Conservation (phyloP, 495 filamentous ascomycete genomes). For the Apodospora peruviana region DNA sequence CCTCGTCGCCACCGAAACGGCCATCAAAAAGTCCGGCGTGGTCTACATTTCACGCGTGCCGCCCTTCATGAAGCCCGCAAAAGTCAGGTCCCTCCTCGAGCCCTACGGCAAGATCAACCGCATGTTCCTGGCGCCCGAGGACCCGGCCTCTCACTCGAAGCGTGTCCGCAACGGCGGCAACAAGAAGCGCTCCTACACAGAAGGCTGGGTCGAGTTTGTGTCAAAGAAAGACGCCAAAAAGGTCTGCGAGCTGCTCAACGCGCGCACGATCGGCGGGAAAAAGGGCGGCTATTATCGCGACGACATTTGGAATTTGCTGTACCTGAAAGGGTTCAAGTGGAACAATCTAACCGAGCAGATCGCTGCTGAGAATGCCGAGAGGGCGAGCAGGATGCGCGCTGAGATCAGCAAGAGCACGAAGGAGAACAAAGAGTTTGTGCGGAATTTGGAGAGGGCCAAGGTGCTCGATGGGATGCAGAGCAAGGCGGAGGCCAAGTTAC, state of each 20-base stretch:
- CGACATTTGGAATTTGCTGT: slow-evolving; percentile 77
- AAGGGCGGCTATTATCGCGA: slow-evolving; percentile 89
- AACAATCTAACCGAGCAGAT: slow-evolving; percentile 50
- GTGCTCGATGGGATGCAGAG: slow-evolving; percentile 64
- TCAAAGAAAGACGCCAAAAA: slow-evolving; percentile 62
- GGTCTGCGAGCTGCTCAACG: slow-evolving; percentile 80
- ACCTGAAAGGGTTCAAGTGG: slow-evolving; percentile 86
- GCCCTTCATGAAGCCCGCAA: slow-evolving; percentile 88
- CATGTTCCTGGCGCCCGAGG: slow-evolving; percentile 82
- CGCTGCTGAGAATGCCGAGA: slow-evolving; percentile 72
- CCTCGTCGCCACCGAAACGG: slow-evolving; percentile 50
- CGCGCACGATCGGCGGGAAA: slow-evolving; percentile 73
- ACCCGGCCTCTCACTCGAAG: slow-evolving; percentile 51
- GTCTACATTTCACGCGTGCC: slow-evolving; percentile 88
- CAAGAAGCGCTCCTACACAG: slow-evolving; percentile 79
- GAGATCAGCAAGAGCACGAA: slow-evolving; percentile 73
- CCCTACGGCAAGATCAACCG: slow-evolving; percentile 74
- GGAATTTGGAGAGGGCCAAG: slow-evolving; percentile 70
- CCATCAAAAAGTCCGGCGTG: slow-evolving; percentile 64
- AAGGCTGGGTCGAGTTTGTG: slow-evolving; percentile 92
- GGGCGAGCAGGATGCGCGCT: slow-evolving; percentile 70
- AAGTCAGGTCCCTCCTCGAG: slow-evolving; percentile 70
- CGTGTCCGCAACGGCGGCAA: slow-evolving; percentile 70
- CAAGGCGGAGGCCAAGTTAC: slow-evolving; percentile 58
- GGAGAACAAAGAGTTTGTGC: slow-evolving; percentile 78